Percentiles rank a stretch among this genome's conserved stretches.
Evolutionary conservation across 306 rosid genomes (phyloP).

Genomic region (Quercus engelmannii): DNA sequence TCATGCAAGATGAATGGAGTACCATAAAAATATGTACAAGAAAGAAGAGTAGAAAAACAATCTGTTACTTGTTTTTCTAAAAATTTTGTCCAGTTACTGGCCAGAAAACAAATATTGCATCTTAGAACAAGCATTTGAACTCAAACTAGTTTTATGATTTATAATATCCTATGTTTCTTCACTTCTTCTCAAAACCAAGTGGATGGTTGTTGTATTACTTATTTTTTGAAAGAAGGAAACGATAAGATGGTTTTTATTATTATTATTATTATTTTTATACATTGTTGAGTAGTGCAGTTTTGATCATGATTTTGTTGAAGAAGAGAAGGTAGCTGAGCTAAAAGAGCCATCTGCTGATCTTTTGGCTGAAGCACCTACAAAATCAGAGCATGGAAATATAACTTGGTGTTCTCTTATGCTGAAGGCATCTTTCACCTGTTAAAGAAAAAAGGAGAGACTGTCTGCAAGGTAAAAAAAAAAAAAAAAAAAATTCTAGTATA

Average conservation of each 20-base stretch:
- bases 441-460: constrained; percentile 99
- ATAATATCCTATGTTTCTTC: background rate
- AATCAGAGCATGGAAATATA: constrained; percentile 46
- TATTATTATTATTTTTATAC: background rate
- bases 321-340: constrained; percentile 37
- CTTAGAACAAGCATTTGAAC: background rate
- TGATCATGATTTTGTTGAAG: constrained; percentile 89
- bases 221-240: constrained; percentile 3
- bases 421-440: constrained; percentile 98
- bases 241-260: background rate
- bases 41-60: background rate
- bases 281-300: constrained; percentile 60
- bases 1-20: too few relatives aligned
- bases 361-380: constrained; percentile 42
- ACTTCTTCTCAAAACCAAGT: background rate
- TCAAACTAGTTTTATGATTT: background rate
- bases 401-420: constrained; percentile 93
- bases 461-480: constrained; percentile 92
- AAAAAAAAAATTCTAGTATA: background rate
- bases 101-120: background rate
- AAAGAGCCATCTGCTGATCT: constrained; percentile 3
- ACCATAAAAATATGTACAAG: too few relatives aligned
- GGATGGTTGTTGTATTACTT: background rate
- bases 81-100: background rate
- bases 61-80: background rate